Evolutionary conservation across 2,329 filamentous ascomycete species (phyloP).

Genomic region (Fusarium armeniacum): DNA sequence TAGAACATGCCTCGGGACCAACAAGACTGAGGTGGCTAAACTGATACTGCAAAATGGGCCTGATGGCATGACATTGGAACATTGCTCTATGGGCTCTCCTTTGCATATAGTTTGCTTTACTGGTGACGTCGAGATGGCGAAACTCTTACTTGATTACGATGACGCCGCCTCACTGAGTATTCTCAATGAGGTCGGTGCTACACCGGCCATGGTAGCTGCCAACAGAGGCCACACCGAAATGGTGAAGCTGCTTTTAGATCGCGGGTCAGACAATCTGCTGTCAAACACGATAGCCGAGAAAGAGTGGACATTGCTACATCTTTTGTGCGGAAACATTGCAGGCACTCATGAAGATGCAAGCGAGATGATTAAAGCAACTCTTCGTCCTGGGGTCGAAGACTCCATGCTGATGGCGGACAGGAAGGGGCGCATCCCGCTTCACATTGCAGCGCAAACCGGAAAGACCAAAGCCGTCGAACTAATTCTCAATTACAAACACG

Average conservation of each 20-base stretch:
- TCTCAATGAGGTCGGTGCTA: accelerated
- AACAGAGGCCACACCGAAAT: accelerated
- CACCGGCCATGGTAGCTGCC: not conserved
- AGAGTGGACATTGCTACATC: too few species aligned
- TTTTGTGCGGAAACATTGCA: too few species aligned
- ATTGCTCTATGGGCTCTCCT: accelerated
- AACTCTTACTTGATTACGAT: not conserved
- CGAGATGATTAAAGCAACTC: not conserved
- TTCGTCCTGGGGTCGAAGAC: accelerated
- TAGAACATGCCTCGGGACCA: accelerated
- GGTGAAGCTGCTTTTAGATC: not conserved
- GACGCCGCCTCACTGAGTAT: not conserved
- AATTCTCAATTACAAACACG: not conserved
- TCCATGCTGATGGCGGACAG: accelerated
- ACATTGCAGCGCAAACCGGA: accelerated
- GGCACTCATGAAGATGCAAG: too few species aligned
- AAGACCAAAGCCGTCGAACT: accelerated
- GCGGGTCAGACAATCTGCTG: too few species aligned
- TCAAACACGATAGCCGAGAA: too few species aligned
- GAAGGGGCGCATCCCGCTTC: accelerated
- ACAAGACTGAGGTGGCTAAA: not conserved
- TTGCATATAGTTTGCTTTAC: accelerated
- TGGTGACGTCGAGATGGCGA: not conserved
- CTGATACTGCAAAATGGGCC: not conserved
- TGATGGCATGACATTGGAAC: not conserved